Percentiles rank a stretch among this genome's conserved stretches.
phyloP scores from a whole-genome alignment of 805 yeast genomes.

The Groenewaldozyma salmanticensis region DNA sequence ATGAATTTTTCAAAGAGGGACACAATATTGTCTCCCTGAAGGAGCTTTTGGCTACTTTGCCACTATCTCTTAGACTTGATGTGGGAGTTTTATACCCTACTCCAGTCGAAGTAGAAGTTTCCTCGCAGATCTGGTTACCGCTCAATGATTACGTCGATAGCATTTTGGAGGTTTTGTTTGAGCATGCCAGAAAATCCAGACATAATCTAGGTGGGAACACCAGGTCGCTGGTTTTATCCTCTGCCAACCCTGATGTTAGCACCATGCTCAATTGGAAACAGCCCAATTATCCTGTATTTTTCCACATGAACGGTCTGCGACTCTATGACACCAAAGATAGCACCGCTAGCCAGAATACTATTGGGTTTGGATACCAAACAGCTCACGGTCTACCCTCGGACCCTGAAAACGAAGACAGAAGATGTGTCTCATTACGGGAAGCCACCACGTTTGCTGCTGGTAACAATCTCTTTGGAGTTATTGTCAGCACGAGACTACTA shows the following conservation, averaged over 20 bases:
- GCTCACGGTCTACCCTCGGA: slow-evolving; percentile 23
- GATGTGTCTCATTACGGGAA: slow-evolving; percentile 58
- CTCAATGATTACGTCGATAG: slow-evolving; percentile 70
- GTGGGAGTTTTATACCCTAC: slow-evolving; percentile 70
- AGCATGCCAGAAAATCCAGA: slow-evolving; percentile 49
- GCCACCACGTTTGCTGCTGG: slow-evolving; percentile 71
- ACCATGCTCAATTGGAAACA: slow-evolving; percentile 96
- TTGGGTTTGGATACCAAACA: slow-evolving; percentile 17
- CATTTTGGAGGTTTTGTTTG: slow-evolving; percentile 61
- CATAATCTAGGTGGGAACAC: slow-evolving; percentile 20
- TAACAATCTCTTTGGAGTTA: slow-evolving; percentile 79
- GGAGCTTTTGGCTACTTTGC: slow-evolving; percentile 45
- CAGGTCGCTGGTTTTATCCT: slow-evolving; percentile 72
- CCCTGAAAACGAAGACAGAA: slow-evolving; percentile 21
- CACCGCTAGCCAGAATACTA: too few relatives aligned
- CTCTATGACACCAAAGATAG: slow-evolving; percentile 5
- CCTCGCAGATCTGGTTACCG: slow-evolving; percentile 3
- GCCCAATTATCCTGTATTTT: slow-evolving; percentile 92
- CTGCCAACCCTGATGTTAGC: slow-evolving; percentile 83
- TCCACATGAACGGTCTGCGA: slow-evolving; percentile 47
- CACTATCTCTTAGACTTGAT: slow-evolving; percentile 53
- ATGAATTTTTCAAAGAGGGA: slow-evolving; percentile 23
- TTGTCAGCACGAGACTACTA: slow-evolving; percentile 63
- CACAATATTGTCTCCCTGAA: slow-evolving; percentile 49
- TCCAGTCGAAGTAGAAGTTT: slow-evolving; percentile 27